Percentiles rank a stretch among this genome's conserved stretches.
These are phyloP conservation scores for Diplodia mutila DNA, from an alignment of 2,329 filamentous ascomycete species.

Conservation along the genomic window DNA sequence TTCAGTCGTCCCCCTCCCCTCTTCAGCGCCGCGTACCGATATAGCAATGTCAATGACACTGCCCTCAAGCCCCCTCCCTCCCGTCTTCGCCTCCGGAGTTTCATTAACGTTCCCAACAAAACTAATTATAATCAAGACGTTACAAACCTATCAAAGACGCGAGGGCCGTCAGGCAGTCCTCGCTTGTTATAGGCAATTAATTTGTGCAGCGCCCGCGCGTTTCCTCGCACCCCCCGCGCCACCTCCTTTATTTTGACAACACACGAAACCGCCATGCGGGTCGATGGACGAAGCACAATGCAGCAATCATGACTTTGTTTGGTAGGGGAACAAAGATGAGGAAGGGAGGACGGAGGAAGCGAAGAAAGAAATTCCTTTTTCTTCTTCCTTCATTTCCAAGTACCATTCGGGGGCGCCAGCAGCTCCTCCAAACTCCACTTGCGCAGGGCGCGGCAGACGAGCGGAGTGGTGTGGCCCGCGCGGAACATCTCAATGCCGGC, in stretches of 20 bases:
- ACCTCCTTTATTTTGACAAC: constrained; percentile 13
- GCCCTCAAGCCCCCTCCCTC: neutral
- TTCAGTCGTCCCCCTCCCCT: neutral
- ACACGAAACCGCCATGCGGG: neutral
- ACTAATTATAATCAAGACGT: neutral
- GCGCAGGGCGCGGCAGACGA: constrained; percentile 39
- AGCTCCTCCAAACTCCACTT: constrained; percentile 42
- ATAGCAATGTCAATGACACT: neutral
- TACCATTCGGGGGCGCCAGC: constrained; percentile 7
- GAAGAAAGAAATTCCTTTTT: neutral
- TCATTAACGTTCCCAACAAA: constrained; percentile 13
- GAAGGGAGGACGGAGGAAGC: neutral
- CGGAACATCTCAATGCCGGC: constrained; percentile 89
- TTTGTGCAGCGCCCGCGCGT: neutral
- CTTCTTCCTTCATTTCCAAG: neutral
- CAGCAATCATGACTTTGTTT: neutral
- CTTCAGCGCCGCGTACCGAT: neutral
- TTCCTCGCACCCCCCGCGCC: neutral
- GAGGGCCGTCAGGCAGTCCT: neutral
- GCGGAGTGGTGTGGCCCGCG: constrained; percentile 59
- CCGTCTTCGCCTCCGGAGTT: neutral
- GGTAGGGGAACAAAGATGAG: neutral
- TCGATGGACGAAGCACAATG: neutral
- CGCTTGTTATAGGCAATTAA: neutral
- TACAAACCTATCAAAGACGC: neutral